phyloP scores from a whole-genome alignment of 2,329 filamentous ascomycete genomes.

The Hymenoscyphus repandus region DNA sequence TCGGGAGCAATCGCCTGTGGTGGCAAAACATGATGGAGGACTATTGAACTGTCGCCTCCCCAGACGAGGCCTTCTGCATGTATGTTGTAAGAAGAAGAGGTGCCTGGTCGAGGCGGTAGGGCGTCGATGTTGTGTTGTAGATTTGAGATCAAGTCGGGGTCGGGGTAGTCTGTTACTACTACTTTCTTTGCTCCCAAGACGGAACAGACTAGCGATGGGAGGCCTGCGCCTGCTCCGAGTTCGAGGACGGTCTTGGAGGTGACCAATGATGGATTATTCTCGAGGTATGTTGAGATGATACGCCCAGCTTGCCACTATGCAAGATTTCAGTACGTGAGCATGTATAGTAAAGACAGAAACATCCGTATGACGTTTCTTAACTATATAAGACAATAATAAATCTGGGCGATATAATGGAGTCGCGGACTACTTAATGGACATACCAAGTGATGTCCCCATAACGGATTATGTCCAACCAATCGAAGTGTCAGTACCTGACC shows the following conservation, averaged over 20 bases:
- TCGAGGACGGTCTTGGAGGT: constrained; percentile 69
- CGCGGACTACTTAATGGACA: too few relatives aligned
- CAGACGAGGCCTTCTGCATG: constrained; percentile 73
- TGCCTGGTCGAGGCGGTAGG: constrained; percentile 5
- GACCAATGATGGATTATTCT: constrained; percentile 62
- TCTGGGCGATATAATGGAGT: too few relatives aligned
- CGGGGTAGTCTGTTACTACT: constrained; percentile 86
- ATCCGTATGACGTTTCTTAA: too few relatives aligned
- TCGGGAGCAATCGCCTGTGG: constrained; percentile 37
- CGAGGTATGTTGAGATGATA: constrained; percentile 72
- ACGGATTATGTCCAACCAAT: constrained; percentile 79
- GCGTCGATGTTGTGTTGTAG: constrained; percentile 67
- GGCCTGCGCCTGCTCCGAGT: constrained; percentile 80
- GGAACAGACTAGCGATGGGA: constrained; percentile 75
- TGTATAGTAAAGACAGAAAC: too few relatives aligned
- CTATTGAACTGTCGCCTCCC: constrained; percentile 47
- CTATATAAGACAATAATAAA: too few relatives aligned
- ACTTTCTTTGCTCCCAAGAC: constrained; percentile 64
- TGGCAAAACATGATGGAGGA: too few relatives aligned
- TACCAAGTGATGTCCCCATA: constrained; percentile 76
- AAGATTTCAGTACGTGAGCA: neutral
- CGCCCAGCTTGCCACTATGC: constrained; percentile 77
- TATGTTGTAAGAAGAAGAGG: constrained; percentile 32
- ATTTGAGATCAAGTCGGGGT: constrained; percentile 75
- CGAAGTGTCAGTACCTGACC: constrained; percentile 54